These are phyloP conservation scores for Tolypocladium cylindrosporum DNA, from an alignment of 2,329 filamentous ascomycete species.

Conservation along the genomic window DNA sequence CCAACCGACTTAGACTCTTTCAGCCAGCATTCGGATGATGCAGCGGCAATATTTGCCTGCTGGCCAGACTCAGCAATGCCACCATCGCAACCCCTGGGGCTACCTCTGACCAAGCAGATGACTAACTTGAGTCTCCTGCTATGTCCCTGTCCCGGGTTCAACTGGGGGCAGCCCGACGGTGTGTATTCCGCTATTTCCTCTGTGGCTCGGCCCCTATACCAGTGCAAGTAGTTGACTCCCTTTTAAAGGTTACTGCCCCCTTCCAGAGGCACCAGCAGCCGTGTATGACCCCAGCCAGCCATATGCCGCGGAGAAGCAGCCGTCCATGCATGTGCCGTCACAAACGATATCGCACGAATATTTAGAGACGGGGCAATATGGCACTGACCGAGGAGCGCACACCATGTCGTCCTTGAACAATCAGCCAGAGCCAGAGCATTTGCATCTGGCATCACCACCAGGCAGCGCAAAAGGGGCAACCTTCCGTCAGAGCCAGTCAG, in stretches of 20 bases:
- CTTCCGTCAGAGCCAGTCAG: neutral
- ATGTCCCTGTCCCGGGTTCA: constrained; percentile 22
- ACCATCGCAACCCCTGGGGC: constrained; percentile 12
- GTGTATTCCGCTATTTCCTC: constrained; percentile 6
- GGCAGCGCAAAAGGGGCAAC: neutral
- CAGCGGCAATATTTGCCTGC: constrained; percentile 6
- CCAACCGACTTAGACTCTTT: constrained; percentile 9
- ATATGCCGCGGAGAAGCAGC: constrained; percentile 19
- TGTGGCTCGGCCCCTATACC: neutral
- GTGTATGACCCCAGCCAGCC: constrained; percentile 19
- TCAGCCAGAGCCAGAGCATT: constrained; percentile 1
- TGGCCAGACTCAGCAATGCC: constrained; percentile 13
- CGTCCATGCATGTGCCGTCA: constrained; percentile 6
- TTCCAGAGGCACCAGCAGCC: constrained; percentile 14
- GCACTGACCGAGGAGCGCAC: neutral
- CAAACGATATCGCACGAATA: neutral
- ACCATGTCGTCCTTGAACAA: neutral
- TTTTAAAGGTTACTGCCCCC: constrained; percentile 22
- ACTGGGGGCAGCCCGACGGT: constrained; percentile 19
- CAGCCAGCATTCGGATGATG: constrained; percentile 10
- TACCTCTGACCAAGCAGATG: constrained; percentile 17
- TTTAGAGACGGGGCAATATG: neutral
- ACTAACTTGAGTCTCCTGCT: constrained; percentile 16
- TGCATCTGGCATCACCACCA: neutral
- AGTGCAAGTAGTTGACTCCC: neutral